Evolutionary conservation across 148 eudicot genomes (phyloP).

Genomic region (Rhododendron kiyosumense): DNA sequence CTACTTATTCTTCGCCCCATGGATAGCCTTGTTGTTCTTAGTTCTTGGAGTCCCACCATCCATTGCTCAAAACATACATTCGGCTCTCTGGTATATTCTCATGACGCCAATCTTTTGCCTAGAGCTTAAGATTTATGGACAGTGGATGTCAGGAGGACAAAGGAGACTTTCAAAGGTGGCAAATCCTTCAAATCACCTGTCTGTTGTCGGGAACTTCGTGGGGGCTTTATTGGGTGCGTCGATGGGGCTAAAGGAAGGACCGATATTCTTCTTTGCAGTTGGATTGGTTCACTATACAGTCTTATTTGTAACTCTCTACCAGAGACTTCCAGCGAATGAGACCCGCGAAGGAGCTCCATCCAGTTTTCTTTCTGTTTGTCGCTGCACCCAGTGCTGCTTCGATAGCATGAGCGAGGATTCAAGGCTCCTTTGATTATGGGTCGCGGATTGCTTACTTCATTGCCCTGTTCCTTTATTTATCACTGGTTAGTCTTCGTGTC

Average conservation of each 20-base stretch:
- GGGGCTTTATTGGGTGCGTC: constrained; percentile 81
- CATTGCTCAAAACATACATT: constrained; percentile 33
- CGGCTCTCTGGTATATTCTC: constrained; percentile 62
- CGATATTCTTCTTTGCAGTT: constrained; percentile 80
- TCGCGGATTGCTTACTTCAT: constrained; percentile 72
- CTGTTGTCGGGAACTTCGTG: constrained; percentile 81
- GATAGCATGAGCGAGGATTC: constrained; percentile 81
- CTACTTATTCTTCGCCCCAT: constrained; percentile 96
- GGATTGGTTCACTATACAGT: constrained; percentile 85
- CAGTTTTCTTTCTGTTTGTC: constrained; percentile 84
- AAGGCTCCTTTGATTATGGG: constrained; percentile 69
- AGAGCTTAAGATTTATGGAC: constrained; percentile 89
- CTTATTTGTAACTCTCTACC: constrained; percentile 82
- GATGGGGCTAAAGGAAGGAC: constrained; percentile 88
- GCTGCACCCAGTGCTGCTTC: constrained; percentile 87
- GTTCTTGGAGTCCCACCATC: constrained; percentile 65
- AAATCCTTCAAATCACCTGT: constrained; percentile 71
- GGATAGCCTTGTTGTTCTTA: constrained; percentile 56
- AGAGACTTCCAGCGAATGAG: constrained; percentile 83
- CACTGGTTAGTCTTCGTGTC: constrained; percentile 54
- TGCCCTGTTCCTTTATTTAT: constrained; percentile 76
- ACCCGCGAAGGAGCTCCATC: constrained; percentile 96
- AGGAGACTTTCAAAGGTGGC: constrained; percentile 85
- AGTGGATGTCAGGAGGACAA: constrained; percentile 97
- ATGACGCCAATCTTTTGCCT: constrained; percentile 72